A percentile compares a stretch with the other conserved stretches of the same genome.
phyloP scores from a whole-genome alignment of 345 rosid genomes.

The Combretum micranthum region DNA sequence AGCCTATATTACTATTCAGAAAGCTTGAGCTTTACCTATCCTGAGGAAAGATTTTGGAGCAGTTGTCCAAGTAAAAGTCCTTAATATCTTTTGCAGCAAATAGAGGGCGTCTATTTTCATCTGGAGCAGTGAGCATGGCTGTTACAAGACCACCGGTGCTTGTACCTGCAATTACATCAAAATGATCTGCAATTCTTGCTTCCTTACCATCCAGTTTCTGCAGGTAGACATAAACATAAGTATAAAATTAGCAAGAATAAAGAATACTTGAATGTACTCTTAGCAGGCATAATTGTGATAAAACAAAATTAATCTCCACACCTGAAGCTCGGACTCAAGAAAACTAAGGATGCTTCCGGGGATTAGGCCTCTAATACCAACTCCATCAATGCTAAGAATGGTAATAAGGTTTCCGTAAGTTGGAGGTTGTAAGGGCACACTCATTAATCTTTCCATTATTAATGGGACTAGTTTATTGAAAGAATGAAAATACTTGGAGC shows the following conservation, averaged over 20 bases:
- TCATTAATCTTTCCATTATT: slow-evolving; percentile 2
- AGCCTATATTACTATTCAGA: no score
- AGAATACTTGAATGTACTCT: not conserved
- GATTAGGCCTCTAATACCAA: slow-evolving; percentile 37
- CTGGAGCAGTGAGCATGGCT: slow-evolving; percentile 24
- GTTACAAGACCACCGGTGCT: slow-evolving; percentile 31
- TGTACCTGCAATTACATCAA: slow-evolving; percentile 25
- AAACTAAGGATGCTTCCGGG: slow-evolving; percentile 23
- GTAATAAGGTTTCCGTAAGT: slow-evolving; percentile 26
- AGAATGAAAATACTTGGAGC: no score
- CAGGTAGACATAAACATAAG: not conserved
- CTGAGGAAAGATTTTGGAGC: slow-evolving; percentile 28
- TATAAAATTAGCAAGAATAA: not conserved
- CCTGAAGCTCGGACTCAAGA: slow-evolving; percentile 31
- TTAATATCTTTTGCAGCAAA: slow-evolving; percentile 32
- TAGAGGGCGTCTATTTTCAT: slow-evolving; percentile 23
- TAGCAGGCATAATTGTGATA: no score
- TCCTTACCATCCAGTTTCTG: slow-evolving; percentile 29
- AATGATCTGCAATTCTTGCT: slow-evolving; percentile 29
- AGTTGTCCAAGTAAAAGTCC: slow-evolving; percentile 13
- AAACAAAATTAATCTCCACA: not conserved
- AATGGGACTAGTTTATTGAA: no score
- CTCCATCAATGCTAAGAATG: slow-evolving; percentile 37
- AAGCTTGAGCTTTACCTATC: not conserved
- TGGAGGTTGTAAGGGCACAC: slow-evolving; percentile 15